Evolutionary conservation across 78 protist genomes (phyloP).

Genomic region (Dictyostelium brefeldianum): DNA sequence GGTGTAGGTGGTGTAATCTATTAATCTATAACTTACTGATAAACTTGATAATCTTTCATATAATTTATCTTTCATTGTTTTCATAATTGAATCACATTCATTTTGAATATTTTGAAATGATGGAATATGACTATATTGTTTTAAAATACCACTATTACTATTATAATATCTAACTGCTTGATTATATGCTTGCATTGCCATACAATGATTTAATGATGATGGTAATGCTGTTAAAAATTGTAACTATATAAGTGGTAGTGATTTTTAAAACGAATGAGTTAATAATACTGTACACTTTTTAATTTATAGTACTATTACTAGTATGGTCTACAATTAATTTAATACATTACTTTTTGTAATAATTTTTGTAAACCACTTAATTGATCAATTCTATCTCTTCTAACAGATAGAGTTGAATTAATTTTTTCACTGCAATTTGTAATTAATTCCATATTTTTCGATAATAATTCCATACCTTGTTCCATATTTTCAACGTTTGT

Average conservation of each 20-base stretch:
- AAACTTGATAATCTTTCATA: slow-evolving; percentile 39
- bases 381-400: slow-evolving; percentile 84
- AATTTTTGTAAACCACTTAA: slow-evolving; percentile 83
- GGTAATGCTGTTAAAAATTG: slow-evolving; percentile 95
- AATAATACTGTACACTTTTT: too few species aligned
- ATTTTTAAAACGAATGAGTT: background rate
- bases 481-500: slow-evolving; percentile 92
- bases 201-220: slow-evolving; percentile 80
- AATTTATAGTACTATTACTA: too few species aligned
- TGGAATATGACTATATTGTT: slow-evolving; percentile 91
- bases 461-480: slow-evolving; percentile 85
- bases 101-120: slow-evolving; percentile 87
- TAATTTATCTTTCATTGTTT: slow-evolving; percentile 46
- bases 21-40: too few species aligned
- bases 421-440: slow-evolving; percentile 70
- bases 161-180: slow-evolving; percentile 90
- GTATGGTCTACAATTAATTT: too few species aligned
- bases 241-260: too few species aligned
- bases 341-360: slow-evolving; percentile 69
- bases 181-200: slow-evolving; percentile 84
- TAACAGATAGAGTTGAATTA: slow-evolving; percentile 79
- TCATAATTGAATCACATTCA: slow-evolving; percentile 75
- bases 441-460: slow-evolving; percentile 85
- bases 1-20: too few species aligned
- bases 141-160: slow-evolving; percentile 83